Base-by-base conservation (phyloP, 164 flowering plant species). In the Paratinospora sagittata region DNA sequence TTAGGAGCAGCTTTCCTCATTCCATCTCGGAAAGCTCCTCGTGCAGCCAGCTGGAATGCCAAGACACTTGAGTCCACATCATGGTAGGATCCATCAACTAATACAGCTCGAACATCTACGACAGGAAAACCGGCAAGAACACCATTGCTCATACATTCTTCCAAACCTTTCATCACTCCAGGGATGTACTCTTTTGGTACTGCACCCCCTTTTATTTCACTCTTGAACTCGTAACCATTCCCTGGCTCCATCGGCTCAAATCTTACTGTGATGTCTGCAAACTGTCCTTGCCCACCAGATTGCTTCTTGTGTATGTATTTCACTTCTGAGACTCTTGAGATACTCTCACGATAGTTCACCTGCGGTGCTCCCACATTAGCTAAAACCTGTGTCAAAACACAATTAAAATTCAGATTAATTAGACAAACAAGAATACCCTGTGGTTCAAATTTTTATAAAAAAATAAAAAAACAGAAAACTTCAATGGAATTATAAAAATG, bases 351-450 rank as follows among this genome's bases (percentile, higher is more conserved):
- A 80, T 96, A 93, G 81, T 92, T 93, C 26, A 93, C 99, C 85
- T 95, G 99, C 3, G 98, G 99, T 39, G 98, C 98, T 73, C 99
- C 99, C 39, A 96, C 95, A 80, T 96, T 91, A 43, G 99, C 99
- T 81, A 91, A 97, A 1, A 96, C 98, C 98, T 90, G 70, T n/a
- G 55, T 39, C 30, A 69, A 72, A 45, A 47, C 72, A 72, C 74
- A 43, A 14, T 16, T n/a, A 64, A 39, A 68, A 21, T 21, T 67
- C 30, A 60, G 61, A 27, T 17, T 27, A 30, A 43, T 41, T 26
- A 43, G 37, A 45, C 11, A 24, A 67, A 5, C 34, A 19, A 19
- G 61, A n/a, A 55, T 55, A 21, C 61, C 61, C 17, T 19, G 24
- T 55, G 61, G 10, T 55, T 55, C 61, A 55, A 55, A 55, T 9